Evolutionary conservation across 208 protist genomes (phyloP).

Genomic region (Lotmaria passim): DNA sequence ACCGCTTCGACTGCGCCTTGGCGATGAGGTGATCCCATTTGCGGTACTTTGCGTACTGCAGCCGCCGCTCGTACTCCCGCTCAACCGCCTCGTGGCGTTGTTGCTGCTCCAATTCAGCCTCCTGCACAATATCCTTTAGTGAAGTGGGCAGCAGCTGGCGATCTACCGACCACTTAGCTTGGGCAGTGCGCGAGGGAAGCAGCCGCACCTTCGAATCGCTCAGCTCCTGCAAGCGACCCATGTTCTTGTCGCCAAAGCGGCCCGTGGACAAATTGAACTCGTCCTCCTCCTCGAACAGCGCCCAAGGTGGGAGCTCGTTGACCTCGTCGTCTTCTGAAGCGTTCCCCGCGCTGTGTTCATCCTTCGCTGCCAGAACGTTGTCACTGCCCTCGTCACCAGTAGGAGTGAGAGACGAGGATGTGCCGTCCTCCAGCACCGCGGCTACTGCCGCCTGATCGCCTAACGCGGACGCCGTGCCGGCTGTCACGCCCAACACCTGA

Average conservation of each 20-base stretch:
- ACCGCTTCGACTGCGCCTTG: slow-evolving; percentile 63
- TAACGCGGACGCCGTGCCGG: not conserved
- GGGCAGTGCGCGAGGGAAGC: slow-evolving; percentile 64
- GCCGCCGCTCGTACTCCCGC: slow-evolving; percentile 62
- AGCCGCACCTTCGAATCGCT: slow-evolving; percentile 82
- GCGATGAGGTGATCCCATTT: slow-evolving; percentile 83
- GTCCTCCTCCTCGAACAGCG: slow-evolving; percentile 69
- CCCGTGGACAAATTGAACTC: slow-evolving; percentile 86
- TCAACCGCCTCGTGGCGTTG: slow-evolving; percentile 62
- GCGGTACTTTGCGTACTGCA: slow-evolving; percentile 72
- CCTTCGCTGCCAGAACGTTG: not conserved
- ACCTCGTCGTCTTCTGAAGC: slow-evolving; percentile 11
- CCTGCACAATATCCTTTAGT: slow-evolving; percentile 68
- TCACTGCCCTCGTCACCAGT: not conserved
- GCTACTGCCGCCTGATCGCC: not conserved
- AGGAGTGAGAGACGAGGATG: not conserved
- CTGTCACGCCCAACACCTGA: slow-evolving; percentile 49
- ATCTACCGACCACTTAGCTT: slow-evolving; percentile 74
- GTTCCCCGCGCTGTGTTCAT: slow-evolving; percentile 4
- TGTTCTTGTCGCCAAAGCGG: slow-evolving; percentile 73
- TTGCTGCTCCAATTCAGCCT: slow-evolving; percentile 64
- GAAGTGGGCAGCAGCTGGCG: slow-evolving; percentile 67
- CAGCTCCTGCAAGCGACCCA: slow-evolving; percentile 81
- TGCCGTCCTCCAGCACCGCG: not conserved
- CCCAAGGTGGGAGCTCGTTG: slow-evolving; percentile 87